Base-by-base conservation (phyloP, 2,329 filamentous ascomycete species). In the Aspergillus ochraceoroseus region DNA sequence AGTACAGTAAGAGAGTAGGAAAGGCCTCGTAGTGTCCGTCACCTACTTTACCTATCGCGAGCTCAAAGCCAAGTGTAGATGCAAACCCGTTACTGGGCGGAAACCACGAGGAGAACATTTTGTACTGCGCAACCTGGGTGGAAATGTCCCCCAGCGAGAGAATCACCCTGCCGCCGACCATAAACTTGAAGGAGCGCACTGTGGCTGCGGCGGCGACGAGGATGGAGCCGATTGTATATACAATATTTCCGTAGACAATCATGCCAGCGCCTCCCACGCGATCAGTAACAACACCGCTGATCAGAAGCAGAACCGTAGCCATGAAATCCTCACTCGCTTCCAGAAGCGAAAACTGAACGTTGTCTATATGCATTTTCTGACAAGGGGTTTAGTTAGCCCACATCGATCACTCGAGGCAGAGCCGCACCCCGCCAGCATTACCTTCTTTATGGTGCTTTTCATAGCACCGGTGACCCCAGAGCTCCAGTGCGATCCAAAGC, bases 101-200 rank as follows among this genome's bases (percentile, higher is more conserved):
- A 46, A 82, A 82, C 78, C 78, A 82, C 0, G 75, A 78, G 0
- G 75, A 79, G 50, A 82, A 82, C 46, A 82, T 73, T 45, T 80
- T 79, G 56, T 81, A 82, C 54, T 81, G 77, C 0, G 79, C 79
- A 19, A 80, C 70, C 49, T 82, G 77, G 0, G 79, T 82, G 0
- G 78, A 75, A 13, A 80, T 77, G 45, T 81, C 78, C n/a, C 78
- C 78, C 0, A 82, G 58, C 0, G 77, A 71, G 18, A 74, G 67
- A 8, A 82, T 59, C 1, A 82, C 63, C 23, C 71, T 61, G 1
- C 76, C 78, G 11, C 67, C 70, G 25, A 82, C 72, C 77, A 82
- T 80, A 55, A 81, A 76, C 12, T 70, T 70, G 58, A 74, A 82
- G 20, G 67, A 75, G 4, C 76, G 73, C 2, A 74, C 65, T 1